phyloP scores from a whole-genome alignment of 306 rosid genomes.

The Benincasa hispida region DNA sequence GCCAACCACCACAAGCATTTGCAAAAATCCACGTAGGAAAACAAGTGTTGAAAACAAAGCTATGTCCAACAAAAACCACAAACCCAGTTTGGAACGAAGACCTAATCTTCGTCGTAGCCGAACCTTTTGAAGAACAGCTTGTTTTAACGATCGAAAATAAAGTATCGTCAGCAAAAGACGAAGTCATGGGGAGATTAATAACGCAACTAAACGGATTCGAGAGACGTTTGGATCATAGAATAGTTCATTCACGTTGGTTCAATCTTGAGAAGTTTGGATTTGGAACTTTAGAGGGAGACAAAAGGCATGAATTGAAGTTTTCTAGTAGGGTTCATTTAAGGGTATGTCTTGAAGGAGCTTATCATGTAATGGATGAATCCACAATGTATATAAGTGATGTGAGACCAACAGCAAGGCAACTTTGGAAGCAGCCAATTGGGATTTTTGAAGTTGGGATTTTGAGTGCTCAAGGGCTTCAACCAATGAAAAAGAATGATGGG shows the following conservation, averaged over 20 bases:
- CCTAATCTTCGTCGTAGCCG: slow-evolving; percentile 68
- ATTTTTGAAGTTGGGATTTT: slow-evolving; percentile 81
- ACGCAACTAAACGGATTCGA: slow-evolving; percentile 40
- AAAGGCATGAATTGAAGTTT: slow-evolving; percentile 50
- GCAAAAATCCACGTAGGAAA: slow-evolving; percentile 63
- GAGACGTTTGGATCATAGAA: slow-evolving; percentile 55
- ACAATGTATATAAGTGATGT: slow-evolving; percentile 72
- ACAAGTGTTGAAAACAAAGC: slow-evolving; percentile 55
- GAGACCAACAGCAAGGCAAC: slow-evolving; percentile 63
- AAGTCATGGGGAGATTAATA: slow-evolving; percentile 27
- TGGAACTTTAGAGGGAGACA: slow-evolving; percentile 59
- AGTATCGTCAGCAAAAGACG: slow-evolving; percentile 40
- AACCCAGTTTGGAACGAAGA: slow-evolving; percentile 75
- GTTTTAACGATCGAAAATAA: slow-evolving; percentile 45
- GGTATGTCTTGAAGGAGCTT: slow-evolving; percentile 76
- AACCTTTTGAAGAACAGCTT: slow-evolving; percentile 73
- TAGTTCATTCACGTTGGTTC: slow-evolving; percentile 55
- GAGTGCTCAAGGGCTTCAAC: slow-evolving; percentile 66
- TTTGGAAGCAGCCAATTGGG: slow-evolving; percentile 79
- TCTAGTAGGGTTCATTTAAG: slow-evolving; percentile 45
- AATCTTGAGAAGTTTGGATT: slow-evolving; percentile 60
- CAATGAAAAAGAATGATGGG: slow-evolving; percentile 56
- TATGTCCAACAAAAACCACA: slow-evolving; percentile 34
- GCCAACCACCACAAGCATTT: slow-evolving; percentile 50
- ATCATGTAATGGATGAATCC: slow-evolving; percentile 75